Conservation (phyloP, 176 grass and related monocot species). For the Carex scoparia region DNA sequence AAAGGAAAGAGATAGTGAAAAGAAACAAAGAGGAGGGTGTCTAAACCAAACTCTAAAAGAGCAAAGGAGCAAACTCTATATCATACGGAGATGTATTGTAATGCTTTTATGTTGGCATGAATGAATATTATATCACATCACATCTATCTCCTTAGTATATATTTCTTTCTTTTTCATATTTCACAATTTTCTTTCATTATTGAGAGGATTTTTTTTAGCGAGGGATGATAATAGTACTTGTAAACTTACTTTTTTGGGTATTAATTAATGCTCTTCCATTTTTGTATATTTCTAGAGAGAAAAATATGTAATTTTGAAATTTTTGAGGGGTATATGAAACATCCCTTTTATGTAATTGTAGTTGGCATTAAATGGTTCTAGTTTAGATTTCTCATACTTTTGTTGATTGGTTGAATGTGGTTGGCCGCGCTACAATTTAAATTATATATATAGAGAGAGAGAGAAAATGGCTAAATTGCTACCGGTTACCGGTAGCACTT, state of each 20-base stretch:
- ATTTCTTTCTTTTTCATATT: neutral
- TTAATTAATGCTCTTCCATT: neutral
- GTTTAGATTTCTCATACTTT: neutral
- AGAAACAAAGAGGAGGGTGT: slow-evolving; percentile 1
- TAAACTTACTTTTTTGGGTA: neutral
- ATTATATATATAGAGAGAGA: neutral
- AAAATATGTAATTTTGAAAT: too few relatives aligned
- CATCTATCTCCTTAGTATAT: neutral
- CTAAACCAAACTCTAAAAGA: slow-evolving; percentile 25
- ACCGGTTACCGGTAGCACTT: too few relatives aligned
- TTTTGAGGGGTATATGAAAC: too few relatives aligned
- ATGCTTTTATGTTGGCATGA: slow-evolving; percentile 28
- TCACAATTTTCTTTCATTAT: neutral
- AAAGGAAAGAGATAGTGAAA: neutral
- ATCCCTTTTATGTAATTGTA: neutral
- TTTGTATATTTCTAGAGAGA: neutral
- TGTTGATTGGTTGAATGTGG: neutral
- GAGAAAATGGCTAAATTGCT: too few relatives aligned
- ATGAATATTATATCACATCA: neutral
- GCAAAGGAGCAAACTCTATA: slow-evolving; percentile 25
- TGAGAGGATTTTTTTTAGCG: neutral
- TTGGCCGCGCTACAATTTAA: neutral
- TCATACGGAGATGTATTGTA: slow-evolving; percentile 23
- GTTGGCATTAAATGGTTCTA: neutral
- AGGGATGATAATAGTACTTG: slow-evolving; percentile 5